Evolutionary conservation across 306 rosid species (phyloP), one percentile per base, ranked within the genome.

Genomic region (Fragaria iinumae): DNA sequence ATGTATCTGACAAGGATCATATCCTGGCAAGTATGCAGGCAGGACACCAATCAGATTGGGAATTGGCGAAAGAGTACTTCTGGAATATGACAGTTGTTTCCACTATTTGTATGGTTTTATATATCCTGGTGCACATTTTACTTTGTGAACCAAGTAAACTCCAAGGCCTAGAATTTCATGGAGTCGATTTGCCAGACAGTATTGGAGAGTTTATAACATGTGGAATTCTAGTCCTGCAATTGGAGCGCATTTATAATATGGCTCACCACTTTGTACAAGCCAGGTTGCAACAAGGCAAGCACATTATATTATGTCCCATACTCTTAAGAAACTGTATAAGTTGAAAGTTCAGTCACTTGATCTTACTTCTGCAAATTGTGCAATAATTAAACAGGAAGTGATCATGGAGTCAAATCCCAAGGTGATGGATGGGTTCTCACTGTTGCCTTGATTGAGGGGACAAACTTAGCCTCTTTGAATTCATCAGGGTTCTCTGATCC

Each of bases 351-450:
- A 60, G 66, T 67, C 53, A 68, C 68, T 71, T 57, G 56, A 71
- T 68, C 25, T 64, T 57, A 48, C 47, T 66, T 44, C 38, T 75
- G 39, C 23, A 67, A 67, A 75, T 83, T 66, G 12, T 52, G 64
- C 34, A 76, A 72, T 80, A 67, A 81, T 79, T 67, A 74, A 21
- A 77, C 84, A 92, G 98, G 92, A 79, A 79, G 86, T 84, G 98
- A 89, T 82, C 95, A 90, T 80, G 96, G 98, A 67, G 84, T 92
- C 66, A 95, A 88, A 86, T 88, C 87, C 29, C 83, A 90, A 55
- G 97, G 96, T 38, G 93, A 88, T 78, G 97, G 98, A 76, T 95
- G 98, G 98, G 81, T 92, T 81, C 88, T 95, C 17, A 92, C 96
- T 18, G 87, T 89, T 57, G 98, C 92, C 76, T 79, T 92, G 69